Percentiles rank a stretch among this genome's conserved stretches.
Evolutionary conservation across 129 eudicot genomes (phyloP).

Genomic region (Flaveria sonorensis): DNA sequence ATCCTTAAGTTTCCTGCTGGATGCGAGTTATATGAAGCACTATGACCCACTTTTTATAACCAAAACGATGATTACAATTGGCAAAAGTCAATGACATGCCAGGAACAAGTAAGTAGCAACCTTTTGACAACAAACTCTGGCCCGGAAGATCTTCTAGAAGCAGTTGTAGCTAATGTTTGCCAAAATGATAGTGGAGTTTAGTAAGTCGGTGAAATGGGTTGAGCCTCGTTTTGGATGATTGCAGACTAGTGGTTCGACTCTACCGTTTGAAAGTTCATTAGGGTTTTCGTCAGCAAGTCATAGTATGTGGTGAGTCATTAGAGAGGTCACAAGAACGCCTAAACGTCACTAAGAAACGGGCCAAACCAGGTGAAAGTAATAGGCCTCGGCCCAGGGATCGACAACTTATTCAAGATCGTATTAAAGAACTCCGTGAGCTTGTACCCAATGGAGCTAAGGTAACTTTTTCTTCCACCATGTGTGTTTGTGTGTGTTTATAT

Average conservation of each 20-base stretch:
- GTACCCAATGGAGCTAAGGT: constrained; percentile 98
- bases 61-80: constrained; percentile 41
- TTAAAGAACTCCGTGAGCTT: constrained; percentile 82
- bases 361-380: constrained; percentile 78
- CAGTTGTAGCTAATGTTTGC: constrained; percentile 72
- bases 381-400: constrained; percentile 91
- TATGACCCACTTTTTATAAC: constrained; percentile 61
- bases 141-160: constrained; percentile 79
- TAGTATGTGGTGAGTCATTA: constrained; percentile 62
- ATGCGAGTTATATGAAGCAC: constrained; percentile 83
- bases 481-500: not conserved
- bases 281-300: constrained; percentile 75
- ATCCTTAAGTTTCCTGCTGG: constrained; percentile 64
- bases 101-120: constrained; percentile 44
- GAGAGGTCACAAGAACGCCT: constrained; percentile 55
- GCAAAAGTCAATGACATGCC: constrained; percentile 49
- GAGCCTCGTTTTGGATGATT: constrained; percentile 46
- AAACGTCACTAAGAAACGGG: constrained; percentile 65
- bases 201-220: constrained; percentile 44
- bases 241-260: constrained; percentile 50
- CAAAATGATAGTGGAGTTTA: constrained; percentile 44
- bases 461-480: not conserved
- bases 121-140: constrained; percentile 49
- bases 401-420: constrained; percentile 93
- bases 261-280: constrained; percentile 63